These are phyloP conservation scores for Penicillium sclerotigenum DNA, from an alignment of 2,329 filamentous ascomycete species.

Conservation along the genomic window DNA sequence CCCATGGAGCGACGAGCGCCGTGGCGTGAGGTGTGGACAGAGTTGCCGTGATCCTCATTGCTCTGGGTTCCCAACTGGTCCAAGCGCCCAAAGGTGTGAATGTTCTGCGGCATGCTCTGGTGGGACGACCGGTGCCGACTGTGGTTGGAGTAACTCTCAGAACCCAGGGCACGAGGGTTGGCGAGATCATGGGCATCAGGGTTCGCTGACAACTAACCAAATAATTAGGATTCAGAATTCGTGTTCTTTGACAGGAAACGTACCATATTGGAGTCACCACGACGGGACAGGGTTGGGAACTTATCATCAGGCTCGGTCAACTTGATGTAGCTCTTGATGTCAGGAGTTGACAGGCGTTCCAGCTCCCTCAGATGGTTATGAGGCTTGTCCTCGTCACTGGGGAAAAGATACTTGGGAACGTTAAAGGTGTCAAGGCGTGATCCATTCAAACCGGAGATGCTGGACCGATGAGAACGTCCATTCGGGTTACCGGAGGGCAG, in stretches of 20 bases:
- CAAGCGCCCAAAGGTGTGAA: conserved; percentile 42
- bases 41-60: conserved; percentile 26
- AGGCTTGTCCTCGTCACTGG: conserved; percentile 68
- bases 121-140: conserved; percentile 66
- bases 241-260: conserved; percentile 28
- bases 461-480: conserved; percentile 30
- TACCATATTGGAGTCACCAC: conserved; percentile 56
- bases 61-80: conserved; percentile 35
- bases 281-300: conserved; percentile 66
- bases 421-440: conserved; percentile 75
- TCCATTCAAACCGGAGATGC: conserved; percentile 27
- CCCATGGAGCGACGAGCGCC: conserved; percentile 46
- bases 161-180: conserved; percentile 63
- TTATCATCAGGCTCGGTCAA: conserved; percentile 74
- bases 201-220: conserved; percentile 69
- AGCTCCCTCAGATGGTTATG: conserved; percentile 41
- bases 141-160: conserved; percentile 64
- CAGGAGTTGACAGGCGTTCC: conserved; percentile 56
- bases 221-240: conserved; percentile 37
- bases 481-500: conserved; percentile 68
- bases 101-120: conserved; percentile 58
- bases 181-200: conserved; percentile 79
- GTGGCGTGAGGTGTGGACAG: conserved; percentile 35
- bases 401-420: conserved; percentile 80
- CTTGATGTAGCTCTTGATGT: conserved; percentile 67